A percentile compares a stretch with the other conserved stretches of the same genome.
Evolutionary conservation across 2,329 filamentous ascomycete species (phyloP).

Genomic region (Xylariaceae sp.): DNA sequence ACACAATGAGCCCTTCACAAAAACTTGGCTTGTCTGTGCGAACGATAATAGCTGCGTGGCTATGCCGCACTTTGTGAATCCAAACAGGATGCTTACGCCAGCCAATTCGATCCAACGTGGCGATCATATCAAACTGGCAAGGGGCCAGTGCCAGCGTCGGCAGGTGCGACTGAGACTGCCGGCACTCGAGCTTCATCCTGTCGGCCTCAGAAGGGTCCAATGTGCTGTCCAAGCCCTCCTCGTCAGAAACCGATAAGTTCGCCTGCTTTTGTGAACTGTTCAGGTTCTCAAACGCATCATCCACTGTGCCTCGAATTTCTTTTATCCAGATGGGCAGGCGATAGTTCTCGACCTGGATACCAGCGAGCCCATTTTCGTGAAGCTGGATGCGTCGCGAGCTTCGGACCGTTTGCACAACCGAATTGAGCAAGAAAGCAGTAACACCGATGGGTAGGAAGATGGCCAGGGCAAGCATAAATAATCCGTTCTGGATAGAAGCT

Average conservation of each 20-base stretch:
- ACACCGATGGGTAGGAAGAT: conserved; percentile 72
- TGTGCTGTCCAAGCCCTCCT: conserved; percentile 43
- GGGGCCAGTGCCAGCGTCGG: conserved; percentile 74
- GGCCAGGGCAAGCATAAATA: conserved; percentile 60
- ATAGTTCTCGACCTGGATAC: conserved; percentile 65
- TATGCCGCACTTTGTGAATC: conserved; percentile 74
- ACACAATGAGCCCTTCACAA: conserved; percentile 70
- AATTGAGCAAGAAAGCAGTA: conserved; percentile 68
- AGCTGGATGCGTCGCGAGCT: conserved; percentile 70
- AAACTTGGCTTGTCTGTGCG: conserved; percentile 64
- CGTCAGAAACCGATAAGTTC: conserved; percentile 58
- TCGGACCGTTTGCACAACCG: conserved; percentile 69
- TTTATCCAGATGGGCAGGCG: conserved; percentile 72
- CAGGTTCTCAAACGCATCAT: conserved; percentile 71
- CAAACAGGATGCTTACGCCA: conserved; percentile 66
- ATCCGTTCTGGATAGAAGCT: conserved; percentile 49
- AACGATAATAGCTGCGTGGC: conserved; percentile 87
- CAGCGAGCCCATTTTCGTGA: conserved; percentile 68
- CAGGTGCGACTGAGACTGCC: conserved; percentile 40
- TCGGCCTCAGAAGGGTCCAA: conserved; percentile 35
- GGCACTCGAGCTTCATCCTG: conserved; percentile 41
- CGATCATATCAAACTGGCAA: conserved; percentile 81
- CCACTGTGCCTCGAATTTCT: conserved; percentile 69
- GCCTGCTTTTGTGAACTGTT: conserved; percentile 66
- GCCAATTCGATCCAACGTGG: conserved; percentile 63